Evolutionary conservation across 306 rosid species (phyloP), one percentile per base, ranked within the genome.

Genomic region (Trifolium repens): DNA sequence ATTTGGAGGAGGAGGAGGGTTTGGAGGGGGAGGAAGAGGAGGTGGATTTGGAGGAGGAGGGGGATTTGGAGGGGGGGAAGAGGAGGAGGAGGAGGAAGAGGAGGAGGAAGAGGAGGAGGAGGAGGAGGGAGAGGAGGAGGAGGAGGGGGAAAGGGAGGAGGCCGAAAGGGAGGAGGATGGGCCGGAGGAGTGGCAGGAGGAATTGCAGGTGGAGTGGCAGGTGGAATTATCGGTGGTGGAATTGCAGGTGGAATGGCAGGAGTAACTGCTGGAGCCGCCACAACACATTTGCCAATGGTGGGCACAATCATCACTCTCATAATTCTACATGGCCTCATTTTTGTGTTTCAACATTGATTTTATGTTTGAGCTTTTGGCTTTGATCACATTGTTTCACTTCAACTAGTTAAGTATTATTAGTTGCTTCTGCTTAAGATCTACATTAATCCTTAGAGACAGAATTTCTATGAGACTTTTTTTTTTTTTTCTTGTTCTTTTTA

Each of bases 301-400:
- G 32, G 15, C 12, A 32, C 35, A 32, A 32, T 32, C 35, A 32
- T 32, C 24, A 13, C 34, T 8, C 17, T 42, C 67, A 7, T 14
- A 80, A 8, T 14, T 39, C 26, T 35, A 9, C 75, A 53, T 17
- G n/a, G 7, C 53, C 81, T 75, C 66, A 3, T 13, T 22, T 67
- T 55, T 68, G 55, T 77, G 44, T 14, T 66, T 35, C 76, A 43
- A 37, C 15, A 13, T 43, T 72, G 16, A 9, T 19, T 43, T 53
- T 65, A 46, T 74, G 4, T 58, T 61, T 72, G 53, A 50, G 35
- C 69, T 54, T 22, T 76, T 2, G 30, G 40, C 61, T 69, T 57
- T 69, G 13, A n/a, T 58, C 67, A 65, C 44, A 42, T 17, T 27
- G 37, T 67, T 82, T 64, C 69, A 60, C 39, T 26, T 8, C 24